A percentile compares a stretch with the other conserved stretches of the same genome.
Conservation (phyloP, 2,329 filamentous ascomycete species). For the Trichoderma lentiforme region DNA sequence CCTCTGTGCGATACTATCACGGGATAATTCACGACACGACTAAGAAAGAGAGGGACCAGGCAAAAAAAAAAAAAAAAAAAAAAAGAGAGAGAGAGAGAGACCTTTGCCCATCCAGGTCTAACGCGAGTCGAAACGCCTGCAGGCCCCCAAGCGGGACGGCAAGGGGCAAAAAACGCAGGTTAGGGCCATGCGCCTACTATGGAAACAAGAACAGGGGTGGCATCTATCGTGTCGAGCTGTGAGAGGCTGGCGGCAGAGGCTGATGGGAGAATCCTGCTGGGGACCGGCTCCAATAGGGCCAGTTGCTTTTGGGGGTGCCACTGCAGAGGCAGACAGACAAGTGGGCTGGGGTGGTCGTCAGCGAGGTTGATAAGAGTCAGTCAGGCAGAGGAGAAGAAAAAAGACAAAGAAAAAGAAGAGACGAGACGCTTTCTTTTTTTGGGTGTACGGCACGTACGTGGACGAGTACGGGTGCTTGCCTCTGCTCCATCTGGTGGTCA, state of each 20-base stretch:
- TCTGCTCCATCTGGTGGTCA: neutral
- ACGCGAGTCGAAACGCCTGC: neutral
- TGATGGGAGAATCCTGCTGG: conserved; percentile 23
- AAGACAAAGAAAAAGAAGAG: neutral
- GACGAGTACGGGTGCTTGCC: neutral
- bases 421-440: neutral
- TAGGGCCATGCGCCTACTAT: conserved; percentile 13
- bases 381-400: neutral
- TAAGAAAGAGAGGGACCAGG: neutral
- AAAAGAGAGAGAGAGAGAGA: neutral
- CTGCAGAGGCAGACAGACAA: neutral
- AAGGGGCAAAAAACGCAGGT: conserved; percentile 4
- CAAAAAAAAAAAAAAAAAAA: neutral
- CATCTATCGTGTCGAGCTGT: conserved; percentile 32
- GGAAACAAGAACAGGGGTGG: conserved; percentile 12
- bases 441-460: neutral
- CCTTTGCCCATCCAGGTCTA: neutral
- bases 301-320: neutral
- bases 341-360: neutral
- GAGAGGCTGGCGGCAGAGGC: conserved; percentile 29
- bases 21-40: neutral
- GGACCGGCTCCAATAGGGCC: conserved; percentile 6
- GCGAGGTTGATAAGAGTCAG: conserved; percentile 1
- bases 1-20: neutral
- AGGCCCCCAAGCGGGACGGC: conserved; percentile 8